These are phyloP conservation scores for Dendrobium huoshanense DNA, from an alignment of 106 monocot species.

Conservation along the genomic window DNA sequence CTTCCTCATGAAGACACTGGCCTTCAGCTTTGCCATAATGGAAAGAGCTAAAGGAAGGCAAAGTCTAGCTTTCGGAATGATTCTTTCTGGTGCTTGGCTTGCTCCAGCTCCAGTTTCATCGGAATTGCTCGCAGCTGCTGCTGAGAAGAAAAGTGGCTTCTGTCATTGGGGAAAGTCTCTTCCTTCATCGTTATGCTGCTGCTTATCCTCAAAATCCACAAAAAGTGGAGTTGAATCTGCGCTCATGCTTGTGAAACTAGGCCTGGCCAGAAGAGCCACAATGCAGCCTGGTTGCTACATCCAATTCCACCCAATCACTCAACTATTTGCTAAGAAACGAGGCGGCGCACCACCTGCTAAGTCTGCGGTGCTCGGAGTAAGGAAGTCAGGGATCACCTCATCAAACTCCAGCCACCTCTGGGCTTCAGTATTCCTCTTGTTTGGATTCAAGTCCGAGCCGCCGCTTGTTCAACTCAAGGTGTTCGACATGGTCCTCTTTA, in stretches of 20 bases:
- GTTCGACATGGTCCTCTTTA: constrained; percentile 66
- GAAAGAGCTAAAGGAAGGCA: constrained; percentile 28
- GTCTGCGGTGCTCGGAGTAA: constrained; percentile 45
- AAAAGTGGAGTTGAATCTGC: constrained; percentile 46
- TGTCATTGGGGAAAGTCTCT: constrained; percentile 31
- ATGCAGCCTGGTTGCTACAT: constrained; percentile 54
- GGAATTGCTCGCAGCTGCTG: constrained; percentile 34
- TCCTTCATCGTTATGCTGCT: constrained; percentile 21
- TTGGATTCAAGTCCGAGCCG: constrained; percentile 89
- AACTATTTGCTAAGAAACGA: constrained; percentile 43
- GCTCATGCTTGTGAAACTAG: constrained; percentile 55
- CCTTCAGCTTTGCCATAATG: constrained; percentile 45
- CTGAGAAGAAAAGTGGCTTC: constrained; percentile 28
- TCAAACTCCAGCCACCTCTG: constrained; percentile 64
- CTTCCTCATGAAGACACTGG: constrained; percentile 44
- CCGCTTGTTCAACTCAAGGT: constrained; percentile 68
- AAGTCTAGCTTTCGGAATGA: constrained; percentile 42
- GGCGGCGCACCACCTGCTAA: constrained; percentile 46
- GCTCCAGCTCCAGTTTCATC: constrained; percentile 58
- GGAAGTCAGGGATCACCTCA: constrained; percentile 19
- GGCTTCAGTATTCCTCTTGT: constrained; percentile 79
- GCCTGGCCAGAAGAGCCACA: constrained; percentile 36
- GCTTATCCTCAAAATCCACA: constrained; percentile 28
- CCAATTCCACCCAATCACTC: constrained; percentile 71
- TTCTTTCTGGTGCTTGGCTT: constrained; percentile 48